Evolutionary conservation across 306 rosid species (phyloP).

Genomic region (Inga oerstediana): DNA sequence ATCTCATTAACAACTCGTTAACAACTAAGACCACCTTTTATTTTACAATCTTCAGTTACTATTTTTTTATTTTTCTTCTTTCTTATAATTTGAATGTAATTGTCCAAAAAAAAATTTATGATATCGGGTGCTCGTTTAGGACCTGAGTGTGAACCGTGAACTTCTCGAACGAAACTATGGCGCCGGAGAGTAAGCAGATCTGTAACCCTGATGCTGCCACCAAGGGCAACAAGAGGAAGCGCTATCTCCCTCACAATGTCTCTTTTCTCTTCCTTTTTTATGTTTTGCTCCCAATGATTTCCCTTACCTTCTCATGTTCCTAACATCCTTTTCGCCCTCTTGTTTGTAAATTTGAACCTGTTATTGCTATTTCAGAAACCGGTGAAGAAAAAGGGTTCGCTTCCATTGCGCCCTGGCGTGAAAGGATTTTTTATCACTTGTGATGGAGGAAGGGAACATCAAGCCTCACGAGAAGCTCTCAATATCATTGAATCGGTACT

Average conservation of each 20-base stretch:
- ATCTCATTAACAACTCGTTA: no score
- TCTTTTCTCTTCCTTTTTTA: background rate
- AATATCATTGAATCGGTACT: conserved; percentile 82
- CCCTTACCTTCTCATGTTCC: background rate
- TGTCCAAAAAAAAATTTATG: no score
- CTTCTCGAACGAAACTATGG: conserved; percentile 42
- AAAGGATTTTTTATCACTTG: conserved; percentile 96
- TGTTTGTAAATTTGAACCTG: background rate
- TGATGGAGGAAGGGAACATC: conserved; percentile 94
- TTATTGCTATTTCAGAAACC: conserved; percentile 57
- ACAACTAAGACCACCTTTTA: no score
- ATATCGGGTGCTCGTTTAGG: no score
- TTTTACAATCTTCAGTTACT: no score
- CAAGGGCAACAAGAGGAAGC: conserved; percentile 66
- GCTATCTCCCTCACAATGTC: conserved; percentile 87
- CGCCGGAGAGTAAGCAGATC: conserved; percentile 48
- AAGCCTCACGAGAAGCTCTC: conserved; percentile 88
- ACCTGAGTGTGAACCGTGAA: background rate
- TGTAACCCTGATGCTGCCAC: conserved; percentile 34
- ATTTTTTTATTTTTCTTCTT: no score
- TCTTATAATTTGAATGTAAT: no score
- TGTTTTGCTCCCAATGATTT: background rate
- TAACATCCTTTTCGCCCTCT: background rate
- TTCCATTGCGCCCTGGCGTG: conserved; percentile 87
- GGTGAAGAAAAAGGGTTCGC: conserved; percentile 84